phyloP scores from a whole-genome alignment of 2,329 filamentous ascomycete genomes.

The Sporothrix pseudoabietina region DNA sequence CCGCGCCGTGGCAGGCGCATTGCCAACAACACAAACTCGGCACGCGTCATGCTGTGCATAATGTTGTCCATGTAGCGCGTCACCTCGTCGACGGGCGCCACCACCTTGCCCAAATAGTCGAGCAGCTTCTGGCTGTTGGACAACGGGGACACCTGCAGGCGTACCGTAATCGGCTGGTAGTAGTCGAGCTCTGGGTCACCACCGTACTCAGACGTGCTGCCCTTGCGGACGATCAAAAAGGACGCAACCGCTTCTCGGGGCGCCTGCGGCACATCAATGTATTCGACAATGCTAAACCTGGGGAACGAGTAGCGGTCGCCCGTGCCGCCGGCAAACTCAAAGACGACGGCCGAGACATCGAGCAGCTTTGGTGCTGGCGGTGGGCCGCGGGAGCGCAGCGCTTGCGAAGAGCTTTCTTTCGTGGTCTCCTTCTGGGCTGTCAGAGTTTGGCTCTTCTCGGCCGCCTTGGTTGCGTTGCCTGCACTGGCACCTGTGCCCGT shows the following conservation, averaged over 20 bases:
- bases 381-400: constrained; percentile 62
- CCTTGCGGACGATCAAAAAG: constrained; percentile 75
- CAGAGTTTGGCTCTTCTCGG: neutral
- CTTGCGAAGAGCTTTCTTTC: constrained; percentile 46
- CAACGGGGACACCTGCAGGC: constrained; percentile 44
- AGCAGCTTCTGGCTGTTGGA: constrained; percentile 54
- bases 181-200: constrained; percentile 68
- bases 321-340: constrained; percentile 67
- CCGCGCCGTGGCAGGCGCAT: constrained; percentile 61
- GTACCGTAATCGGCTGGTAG: constrained; percentile 73
- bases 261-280: constrained; percentile 53
- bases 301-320: constrained; percentile 80
- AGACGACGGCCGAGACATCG: constrained; percentile 66
- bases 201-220: constrained; percentile 65
- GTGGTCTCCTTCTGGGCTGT: neutral
- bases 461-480: neutral
- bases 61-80: constrained; percentile 69
- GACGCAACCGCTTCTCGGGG: constrained; percentile 67
- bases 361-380: constrained; percentile 57
- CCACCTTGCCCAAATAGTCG: constrained; percentile 62
- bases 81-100: constrained; percentile 65
- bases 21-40: constrained; percentile 66
- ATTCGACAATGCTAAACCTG: constrained; percentile 75
- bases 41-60: constrained; percentile 69
- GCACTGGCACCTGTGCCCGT: neutral